Base-by-base conservation (phyloP, 345 rosid species). In the Cardamine resedifolia region DNA sequence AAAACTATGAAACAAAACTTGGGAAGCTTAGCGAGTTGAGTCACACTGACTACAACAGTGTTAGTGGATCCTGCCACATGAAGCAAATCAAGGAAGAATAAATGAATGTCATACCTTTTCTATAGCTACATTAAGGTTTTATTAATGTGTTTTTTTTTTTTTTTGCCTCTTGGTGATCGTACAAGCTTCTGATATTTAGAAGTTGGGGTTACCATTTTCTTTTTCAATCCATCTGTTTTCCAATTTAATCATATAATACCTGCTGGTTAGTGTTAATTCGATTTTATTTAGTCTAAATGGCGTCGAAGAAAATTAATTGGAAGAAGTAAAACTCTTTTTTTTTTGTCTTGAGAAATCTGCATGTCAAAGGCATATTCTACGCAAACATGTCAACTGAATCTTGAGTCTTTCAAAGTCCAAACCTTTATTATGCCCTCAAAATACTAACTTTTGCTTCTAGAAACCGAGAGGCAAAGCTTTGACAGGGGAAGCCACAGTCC, bases 401-500 rank as follows among this genome's bases (percentile, higher is more conserved):
- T 27, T 28, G 61, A 49, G 7, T 21, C 55, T 1, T 49, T 21
- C 28, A 2, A 49, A 49, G n/a, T 50, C 56, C 30, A 23, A 50
- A 64, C 69, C 43, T 41, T 68, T 41, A 56, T 68, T 21, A 31
- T 58, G 18, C 65, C 21, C 50, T 49, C 19, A 23, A 47, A 33
- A 61, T 20, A 27, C 33, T 3, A 50, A 60, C 16, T 50, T 38
- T 27, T 19, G 34, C 28, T 61, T 27, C 26, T 50, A 24, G 19
- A 60, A 50, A 10, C n/a, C 6, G 4, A 44, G 48, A 6, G 30
- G 1, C 24, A 16, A 47, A 58, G 57, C 57, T 58, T 58, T 23
- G 48, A 66, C 60, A 66, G 11, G 18, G 27, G 36, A 70, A 47
- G 52, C 14, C 27, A 27, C 44, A 33, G 48, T n/a, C 61, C 72